These are phyloP conservation scores for Fusarium musae DNA, from an alignment of 2,329 filamentous ascomycete species.

Conservation along the genomic window DNA sequence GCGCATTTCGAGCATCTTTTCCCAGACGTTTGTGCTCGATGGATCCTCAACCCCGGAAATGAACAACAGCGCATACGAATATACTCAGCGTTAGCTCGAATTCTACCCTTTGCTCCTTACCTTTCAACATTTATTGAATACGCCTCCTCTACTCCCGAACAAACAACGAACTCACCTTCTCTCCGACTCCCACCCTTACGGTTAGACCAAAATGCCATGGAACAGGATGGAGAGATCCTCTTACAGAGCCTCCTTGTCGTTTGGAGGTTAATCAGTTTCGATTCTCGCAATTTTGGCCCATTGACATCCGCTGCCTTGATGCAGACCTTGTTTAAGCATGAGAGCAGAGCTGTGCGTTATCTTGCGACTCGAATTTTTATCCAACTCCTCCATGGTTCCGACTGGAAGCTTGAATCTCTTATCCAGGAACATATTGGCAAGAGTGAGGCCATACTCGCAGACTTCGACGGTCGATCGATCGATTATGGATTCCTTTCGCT, in stretches of 20 bases:
- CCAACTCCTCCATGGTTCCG: constrained; percentile 81
- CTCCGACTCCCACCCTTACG: constrained; percentile 47
- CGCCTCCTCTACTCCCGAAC: constrained; percentile 20
- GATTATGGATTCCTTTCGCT: constrained; percentile 81
- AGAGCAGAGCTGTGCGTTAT: constrained; percentile 74
- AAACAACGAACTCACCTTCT: constrained; percentile 35
- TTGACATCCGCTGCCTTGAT: constrained; percentile 74
- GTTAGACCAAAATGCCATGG: constrained; percentile 45
- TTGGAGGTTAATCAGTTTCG: constrained; percentile 83
- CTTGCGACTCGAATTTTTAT: constrained; percentile 85
- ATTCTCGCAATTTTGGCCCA: constrained; percentile 73
- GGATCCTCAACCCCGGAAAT: constrained; percentile 66
- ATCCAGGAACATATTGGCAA: constrained; percentile 72
- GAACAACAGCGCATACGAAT: constrained; percentile 55
- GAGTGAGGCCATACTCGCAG: constrained; percentile 70
- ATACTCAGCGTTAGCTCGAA: constrained; percentile 79
- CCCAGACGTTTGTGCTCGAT: constrained; percentile 84
- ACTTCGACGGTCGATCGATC: constrained; percentile 79
- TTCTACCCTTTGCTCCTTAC: constrained; percentile 85
- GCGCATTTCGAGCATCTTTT: constrained; percentile 79
- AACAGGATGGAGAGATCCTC: constrained; percentile 38
- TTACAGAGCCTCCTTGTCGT: constrained; percentile 57
- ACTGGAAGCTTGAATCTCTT: constrained; percentile 79
- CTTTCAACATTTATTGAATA: constrained; percentile 76
- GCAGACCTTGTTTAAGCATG: constrained; percentile 73